Evolutionary conservation across 1,284 basidiomycete genomes (phyloP).

Genomic region (Fistulina hepatica): DNA sequence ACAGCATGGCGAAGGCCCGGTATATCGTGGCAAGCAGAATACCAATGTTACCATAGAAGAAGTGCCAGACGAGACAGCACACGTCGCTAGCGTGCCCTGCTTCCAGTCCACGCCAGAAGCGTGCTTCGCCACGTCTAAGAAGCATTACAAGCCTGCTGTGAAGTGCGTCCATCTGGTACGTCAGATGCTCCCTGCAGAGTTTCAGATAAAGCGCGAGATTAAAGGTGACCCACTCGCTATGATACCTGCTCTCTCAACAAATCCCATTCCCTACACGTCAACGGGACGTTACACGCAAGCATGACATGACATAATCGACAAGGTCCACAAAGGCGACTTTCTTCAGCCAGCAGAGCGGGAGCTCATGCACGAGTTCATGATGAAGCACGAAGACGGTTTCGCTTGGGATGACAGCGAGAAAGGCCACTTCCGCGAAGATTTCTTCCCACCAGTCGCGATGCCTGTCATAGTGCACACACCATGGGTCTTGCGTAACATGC

Average conservation of each 20-base stretch:
- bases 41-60: too few species aligned
- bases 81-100: too few species aligned
- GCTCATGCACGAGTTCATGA: slow-evolving; percentile 12
- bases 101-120: too few species aligned
- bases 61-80: too few species aligned
- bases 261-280: slow-evolving; percentile 3
- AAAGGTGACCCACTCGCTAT: slow-evolving; percentile 7
- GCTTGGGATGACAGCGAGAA: slow-evolving; percentile 10
- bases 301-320: slow-evolving; percentile 12
- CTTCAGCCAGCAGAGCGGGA: slow-evolving; percentile 10
- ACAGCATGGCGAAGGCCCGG: too few species aligned
- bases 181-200: too few species aligned
- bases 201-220: too few species aligned
- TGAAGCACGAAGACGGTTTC: slow-evolving; percentile 7
- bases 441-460: slow-evolving; percentile 19
- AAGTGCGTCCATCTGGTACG: too few species aligned
- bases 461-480: slow-evolving; percentile 6
- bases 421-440: slow-evolving; percentile 18
- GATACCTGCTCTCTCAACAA: slow-evolving; percentile 4
- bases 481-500: slow-evolving; percentile 9
- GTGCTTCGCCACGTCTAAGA: too few species aligned
- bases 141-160: too few species aligned
- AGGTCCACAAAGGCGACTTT: slow-evolving; percentile 8
- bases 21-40: too few species aligned
- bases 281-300: slow-evolving; percentile 12